Conservation (phyloP, 257 asterid species). For the Prunella vulgaris region DNA sequence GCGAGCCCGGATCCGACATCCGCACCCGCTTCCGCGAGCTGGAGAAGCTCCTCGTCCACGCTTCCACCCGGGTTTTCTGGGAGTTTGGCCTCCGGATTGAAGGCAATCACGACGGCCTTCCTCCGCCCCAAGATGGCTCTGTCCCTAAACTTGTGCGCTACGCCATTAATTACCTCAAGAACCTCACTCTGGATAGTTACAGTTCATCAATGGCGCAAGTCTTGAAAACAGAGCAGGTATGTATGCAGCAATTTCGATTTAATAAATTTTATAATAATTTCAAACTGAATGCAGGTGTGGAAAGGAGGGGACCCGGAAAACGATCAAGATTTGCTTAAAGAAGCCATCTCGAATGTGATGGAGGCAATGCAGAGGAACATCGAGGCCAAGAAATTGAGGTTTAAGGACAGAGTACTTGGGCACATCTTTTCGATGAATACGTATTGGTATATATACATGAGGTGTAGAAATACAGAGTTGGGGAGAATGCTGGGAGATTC, state of each 20-base stretch:
- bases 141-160: constrained; percentile 76
- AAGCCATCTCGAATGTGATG: constrained; percentile 62
- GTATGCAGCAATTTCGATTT: too few species aligned
- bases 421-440: constrained; percentile 63
- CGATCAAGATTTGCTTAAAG: constrained; percentile 44
- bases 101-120: constrained; percentile 58
- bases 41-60: constrained; percentile 62
- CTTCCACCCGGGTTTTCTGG: constrained; percentile 60
- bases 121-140: constrained; percentile 66
- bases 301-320: constrained; percentile 48
- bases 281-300: constrained; percentile 46
- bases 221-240: constrained; percentile 52
- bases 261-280: too few species aligned
- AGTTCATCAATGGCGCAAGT: constrained; percentile 48
- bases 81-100: constrained; percentile 81
- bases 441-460: constrained; percentile 80
- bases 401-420: constrained; percentile 50
- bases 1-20: constrained; percentile 58
- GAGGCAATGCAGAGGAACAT: constrained; percentile 69
- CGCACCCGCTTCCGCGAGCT: constrained; percentile 61
- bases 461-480: constrained; percentile 53
- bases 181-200: constrained; percentile 44
- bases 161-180: constrained; percentile 66
- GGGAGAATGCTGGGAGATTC: constrained; percentile 61
- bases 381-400: constrained; percentile 45